Conservation (phyloP, 768 basidiomycete genomes). For the Termitomyces sp. region DNA sequence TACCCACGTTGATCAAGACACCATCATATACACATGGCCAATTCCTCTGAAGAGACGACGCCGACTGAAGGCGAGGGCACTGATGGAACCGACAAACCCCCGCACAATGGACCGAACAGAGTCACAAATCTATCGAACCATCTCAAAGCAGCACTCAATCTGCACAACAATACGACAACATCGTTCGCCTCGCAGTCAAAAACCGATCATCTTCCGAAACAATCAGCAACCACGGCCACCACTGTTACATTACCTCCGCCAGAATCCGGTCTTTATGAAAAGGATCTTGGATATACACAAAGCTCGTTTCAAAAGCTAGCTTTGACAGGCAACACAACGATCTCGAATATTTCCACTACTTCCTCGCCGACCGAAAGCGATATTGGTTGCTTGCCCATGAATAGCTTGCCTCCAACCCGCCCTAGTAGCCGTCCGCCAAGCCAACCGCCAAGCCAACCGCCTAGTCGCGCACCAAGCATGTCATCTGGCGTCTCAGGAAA, state of each 20-base stretch:
- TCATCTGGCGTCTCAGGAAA: slow-evolving; percentile 36
- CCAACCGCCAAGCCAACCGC: slow-evolving; percentile 46
- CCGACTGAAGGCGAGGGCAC: slow-evolving; percentile 51
- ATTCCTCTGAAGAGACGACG: slow-evolving; percentile 44
- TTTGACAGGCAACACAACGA: slow-evolving; percentile 23
- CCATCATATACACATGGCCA: slow-evolving; percentile 30
- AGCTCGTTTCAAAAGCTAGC: slow-evolving; percentile 37
- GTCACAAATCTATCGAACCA: slow-evolving; percentile 20
- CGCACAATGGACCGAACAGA: slow-evolving; percentile 26
- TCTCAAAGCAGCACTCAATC: slow-evolving; percentile 19
- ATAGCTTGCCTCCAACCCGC: slow-evolving; percentile 52
- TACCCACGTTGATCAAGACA: slow-evolving; percentile 14
- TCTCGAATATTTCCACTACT: slow-evolving; percentile 28
- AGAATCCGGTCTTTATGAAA: slow-evolving; percentile 40
- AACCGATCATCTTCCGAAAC: slow-evolving; percentile 6
- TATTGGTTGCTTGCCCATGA: slow-evolving; percentile 49
- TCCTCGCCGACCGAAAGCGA: slow-evolving; percentile 52
- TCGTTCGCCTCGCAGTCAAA: slow-evolving; percentile 10
- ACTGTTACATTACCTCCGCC: slow-evolving; percentile 48
- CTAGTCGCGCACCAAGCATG: slow-evolving; percentile 45
- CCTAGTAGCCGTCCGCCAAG: slow-evolving; percentile 46
- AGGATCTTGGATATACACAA: slow-evolving; percentile 47
- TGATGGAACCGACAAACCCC: slow-evolving; percentile 59
- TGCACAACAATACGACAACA: slow-evolving; percentile 16
- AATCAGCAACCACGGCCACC: background rate